Base-by-base conservation (phyloP, 108 stramenopile species). In the Nitzschia sp. region DNA sequence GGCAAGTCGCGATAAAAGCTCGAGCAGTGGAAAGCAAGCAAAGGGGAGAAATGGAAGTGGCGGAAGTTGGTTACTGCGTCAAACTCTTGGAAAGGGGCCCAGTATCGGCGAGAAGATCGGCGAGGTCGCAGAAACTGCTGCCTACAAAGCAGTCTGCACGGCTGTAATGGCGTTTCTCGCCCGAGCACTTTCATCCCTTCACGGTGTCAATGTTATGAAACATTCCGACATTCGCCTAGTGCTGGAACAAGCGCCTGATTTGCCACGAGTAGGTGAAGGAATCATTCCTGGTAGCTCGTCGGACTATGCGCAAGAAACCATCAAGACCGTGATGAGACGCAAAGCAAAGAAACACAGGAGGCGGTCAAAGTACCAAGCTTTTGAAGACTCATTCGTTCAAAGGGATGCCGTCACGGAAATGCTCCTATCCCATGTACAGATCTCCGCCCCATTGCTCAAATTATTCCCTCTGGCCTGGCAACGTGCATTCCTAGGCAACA, bases 381-480 rank as follows among this genome's bases (percentile, higher is more conserved):
- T 58, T 26, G 84, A 85, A 2, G 83, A 76, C 17, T 68, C 79
- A 11, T 95, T 91, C 54, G 69, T 95, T n/a, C 94, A 92, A 61
- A 77, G 85, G 55, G 90, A 87, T 71, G 91, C 75, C 4, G 88
- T 95, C 9, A 87, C 90, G 2, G 94, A 95, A 66, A 93, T 85
- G 16, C 80, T 95, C 0, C 65, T 95, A 27, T 87, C 86, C 6
- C 91, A 95, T 56, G 91, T 89, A 38, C 94, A 95, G 58, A 88
- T 95, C 30, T 89, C 91, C 17, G 91, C 91, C 17, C 94, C 94
- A 0, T 61, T 95, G 36, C 73, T 95, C 15, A 89, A 89, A 58
- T 74, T 95, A 0, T 95, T 95, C 55, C 94, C 94, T 9, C 54
- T 91, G 13, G 86, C 85, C 35, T 92, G 91, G 89, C 94, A 95